Base-by-base conservation (phyloP, 805 yeast genomes). In the Saccharomyces jurei region DNA sequence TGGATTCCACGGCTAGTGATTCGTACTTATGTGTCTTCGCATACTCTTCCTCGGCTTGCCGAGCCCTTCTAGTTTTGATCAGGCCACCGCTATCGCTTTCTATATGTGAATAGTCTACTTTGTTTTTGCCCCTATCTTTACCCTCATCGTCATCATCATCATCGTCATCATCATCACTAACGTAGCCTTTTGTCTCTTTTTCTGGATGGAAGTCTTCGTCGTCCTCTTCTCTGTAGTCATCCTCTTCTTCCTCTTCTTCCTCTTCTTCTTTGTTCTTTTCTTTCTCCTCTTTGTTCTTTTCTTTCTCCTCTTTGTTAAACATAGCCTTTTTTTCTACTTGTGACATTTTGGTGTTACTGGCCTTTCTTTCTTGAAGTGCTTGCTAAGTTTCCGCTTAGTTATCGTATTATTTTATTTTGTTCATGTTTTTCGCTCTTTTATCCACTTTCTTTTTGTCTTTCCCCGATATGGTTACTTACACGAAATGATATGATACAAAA, bases 31-130 rank as follows among this genome's bases (percentile, higher is more conserved):
- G 62, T 57, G 57, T 66, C 58, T 57, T 67, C 56, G 52, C 57
- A 1, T 48, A 48, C 46, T 61, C 68, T 21, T 64, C 66, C 52
- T 82, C 87, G 25, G 72, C 56, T 29, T 70, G 71, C 49, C 86
- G 69, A 58, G 84, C 92, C 25, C 80, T 76, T 59, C 96, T 75
- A 0, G 96, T 88, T 62, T 81, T 81, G 36, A 88, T 78, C 52
- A 84, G 76, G 0, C 89, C 86, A n/a, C 85, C 86, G 13, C 73
- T 63, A 49, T 75, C 62, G 63, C 81, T 80, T 57, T 81, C 87
- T 5, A 86, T 79, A 2, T 70, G 70, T 6, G 79, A 73, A 64
- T 86, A 86, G 46, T 63, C 62, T 2, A 51, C 41, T 10, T 14
- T 52, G n/a, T 25, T 21, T 26, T 54, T 69, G 8, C 62, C 70